A percentile compares a stretch with the other conserved stretches of the same genome.
Evolutionary conservation across 1,284 basidiomycete genomes (phyloP).

Genomic region (Cryptococcus neoformans): DNA sequence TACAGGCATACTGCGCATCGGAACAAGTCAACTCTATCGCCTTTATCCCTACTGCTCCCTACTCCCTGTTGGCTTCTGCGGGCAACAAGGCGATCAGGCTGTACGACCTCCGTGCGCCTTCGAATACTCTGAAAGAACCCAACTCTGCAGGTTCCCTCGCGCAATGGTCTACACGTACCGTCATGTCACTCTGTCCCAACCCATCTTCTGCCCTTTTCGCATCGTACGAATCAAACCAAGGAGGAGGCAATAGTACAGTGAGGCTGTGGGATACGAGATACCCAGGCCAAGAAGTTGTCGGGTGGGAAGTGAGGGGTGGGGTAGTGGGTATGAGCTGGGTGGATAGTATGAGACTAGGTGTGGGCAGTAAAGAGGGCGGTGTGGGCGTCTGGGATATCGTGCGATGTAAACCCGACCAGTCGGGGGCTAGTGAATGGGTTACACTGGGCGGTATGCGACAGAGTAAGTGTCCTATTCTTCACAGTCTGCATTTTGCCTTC

Average conservation of each 20-base stretch:
- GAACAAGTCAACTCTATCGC: conserved; percentile 42
- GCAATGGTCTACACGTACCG: conserved; percentile 38
- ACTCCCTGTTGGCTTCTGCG: conserved; percentile 34
- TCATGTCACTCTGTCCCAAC: conserved; percentile 34
- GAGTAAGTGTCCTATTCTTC: conserved; percentile 19
- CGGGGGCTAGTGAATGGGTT: conserved; percentile 32
- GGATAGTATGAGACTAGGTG: conserved; percentile 25
- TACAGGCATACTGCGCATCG: conserved; percentile 45
- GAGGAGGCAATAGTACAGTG: conserved; percentile 25
- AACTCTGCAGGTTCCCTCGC: conserved; percentile 10
- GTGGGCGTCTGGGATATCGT: conserved; percentile 43
- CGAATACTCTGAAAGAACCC: conserved; percentile 5
- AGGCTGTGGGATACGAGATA: conserved; percentile 44
- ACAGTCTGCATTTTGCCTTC: background rate
- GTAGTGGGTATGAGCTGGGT: conserved; percentile 35
- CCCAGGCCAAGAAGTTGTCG: conserved; percentile 29
- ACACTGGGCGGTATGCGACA: conserved; percentile 33
- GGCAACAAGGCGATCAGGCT: conserved; percentile 38
- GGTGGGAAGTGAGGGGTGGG: conserved; percentile 28
- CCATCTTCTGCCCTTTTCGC: conserved; percentile 31
- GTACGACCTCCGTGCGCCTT: conserved; percentile 37
- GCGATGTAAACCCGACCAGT: conserved; percentile 14
- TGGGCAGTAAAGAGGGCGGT: conserved; percentile 43
- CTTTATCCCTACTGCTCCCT: conserved; percentile 22
- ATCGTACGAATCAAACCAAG: conserved; percentile 30